A percentile compares a stretch with the other conserved stretches of the same genome.
Evolutionary conservation across 306 rosid genomes (phyloP).

Genomic region (Trichosanthes truncata): DNA sequence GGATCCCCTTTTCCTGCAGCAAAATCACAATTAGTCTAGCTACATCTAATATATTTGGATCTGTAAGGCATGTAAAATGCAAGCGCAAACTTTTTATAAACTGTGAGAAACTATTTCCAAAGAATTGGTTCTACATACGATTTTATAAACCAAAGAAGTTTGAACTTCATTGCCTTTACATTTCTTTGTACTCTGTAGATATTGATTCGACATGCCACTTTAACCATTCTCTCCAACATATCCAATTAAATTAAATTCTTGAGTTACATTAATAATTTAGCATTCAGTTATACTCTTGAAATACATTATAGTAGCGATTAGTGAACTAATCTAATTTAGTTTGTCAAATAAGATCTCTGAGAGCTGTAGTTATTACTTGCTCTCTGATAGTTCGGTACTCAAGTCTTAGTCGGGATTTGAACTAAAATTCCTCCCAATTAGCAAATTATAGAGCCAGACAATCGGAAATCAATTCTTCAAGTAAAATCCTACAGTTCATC

Average conservation of each 20-base stretch:
- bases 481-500: background rate
- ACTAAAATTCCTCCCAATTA: background rate
- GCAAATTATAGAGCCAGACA: background rate
- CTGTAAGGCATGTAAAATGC: background rate
- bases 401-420: background rate
- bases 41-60: background rate
- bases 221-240: background rate
- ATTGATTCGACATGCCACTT: background rate
- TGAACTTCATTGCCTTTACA: background rate
- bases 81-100: background rate
- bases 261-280: background rate
- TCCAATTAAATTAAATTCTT: background rate
- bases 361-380: background rate
- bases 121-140: too few relatives aligned
- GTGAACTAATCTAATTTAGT: background rate
- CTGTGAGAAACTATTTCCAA: background rate
- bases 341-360: background rate
- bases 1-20: conserved; percentile 67
- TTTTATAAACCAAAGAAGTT: background rate
- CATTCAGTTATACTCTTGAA: background rate
- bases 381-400: background rate
- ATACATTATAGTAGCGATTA: background rate
- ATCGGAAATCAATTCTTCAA: background rate
- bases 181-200: background rate
- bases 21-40: background rate